Evolutionary conservation across 108 stramenopile species (phyloP).

Genomic region (Nitzschia sp.): DNA sequence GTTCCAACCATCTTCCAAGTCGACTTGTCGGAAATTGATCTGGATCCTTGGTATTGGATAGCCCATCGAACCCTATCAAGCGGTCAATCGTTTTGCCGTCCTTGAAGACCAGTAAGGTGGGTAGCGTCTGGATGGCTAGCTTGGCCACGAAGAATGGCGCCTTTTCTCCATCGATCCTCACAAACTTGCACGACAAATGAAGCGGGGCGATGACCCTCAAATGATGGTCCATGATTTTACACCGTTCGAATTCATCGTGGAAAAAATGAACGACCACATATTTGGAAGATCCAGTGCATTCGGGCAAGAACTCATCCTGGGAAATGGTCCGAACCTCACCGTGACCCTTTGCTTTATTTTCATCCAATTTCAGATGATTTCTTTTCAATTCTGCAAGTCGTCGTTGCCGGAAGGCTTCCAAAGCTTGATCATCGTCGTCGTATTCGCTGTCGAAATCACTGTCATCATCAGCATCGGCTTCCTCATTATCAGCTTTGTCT

Average conservation of each 20-base stretch:
- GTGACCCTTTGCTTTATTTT: conserved; percentile 91
- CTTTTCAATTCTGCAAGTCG: conserved; percentile 82
- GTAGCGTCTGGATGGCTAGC: conserved; percentile 73
- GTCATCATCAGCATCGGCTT: conserved; percentile 40
- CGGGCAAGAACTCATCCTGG: conserved; percentile 95
- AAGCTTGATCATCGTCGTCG: conserved; percentile 65
- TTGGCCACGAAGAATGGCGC: conserved; percentile 97
- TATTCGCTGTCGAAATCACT: conserved; percentile 47
- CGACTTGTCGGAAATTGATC: conserved; percentile 74
- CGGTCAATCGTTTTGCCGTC: conserved; percentile 77
- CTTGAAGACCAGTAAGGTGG: conserved; percentile 77
- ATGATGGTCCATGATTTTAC: conserved; percentile 96
- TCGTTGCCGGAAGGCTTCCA: conserved; percentile 78
- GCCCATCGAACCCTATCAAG: conserved; percentile 76
- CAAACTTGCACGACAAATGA: conserved; percentile 89
- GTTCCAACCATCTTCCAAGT: conserved; percentile 72
- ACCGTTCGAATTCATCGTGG: conserved; percentile 93
- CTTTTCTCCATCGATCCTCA: conserved; percentile 93
- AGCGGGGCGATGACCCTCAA: conserved; percentile 68
- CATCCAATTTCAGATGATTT: conserved; percentile 49
- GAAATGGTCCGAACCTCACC: conserved; percentile 92
- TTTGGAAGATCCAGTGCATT: conserved; percentile 64
- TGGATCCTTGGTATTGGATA: conserved; percentile 45
- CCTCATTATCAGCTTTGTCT: conserved; percentile 44
- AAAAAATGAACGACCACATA: conserved; percentile 92